Base-by-base conservation (phyloP, 192 early-diverging fungal genomes). In the Podila epigama region DNA sequence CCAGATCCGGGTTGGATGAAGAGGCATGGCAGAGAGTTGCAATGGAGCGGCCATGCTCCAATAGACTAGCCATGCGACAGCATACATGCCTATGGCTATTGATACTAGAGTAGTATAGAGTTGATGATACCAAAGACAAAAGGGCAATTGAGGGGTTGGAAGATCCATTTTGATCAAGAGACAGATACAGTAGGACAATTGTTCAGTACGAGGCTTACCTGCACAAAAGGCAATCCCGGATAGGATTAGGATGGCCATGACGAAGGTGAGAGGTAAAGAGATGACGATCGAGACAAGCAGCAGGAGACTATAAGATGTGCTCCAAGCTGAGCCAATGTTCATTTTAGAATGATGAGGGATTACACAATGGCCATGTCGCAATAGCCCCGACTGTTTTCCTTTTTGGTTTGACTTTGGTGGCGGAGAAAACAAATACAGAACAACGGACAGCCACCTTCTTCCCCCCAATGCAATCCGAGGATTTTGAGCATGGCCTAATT, bases 21-120 rank as follows among this genome's bases (percentile, higher is more conserved):
- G 50, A 18, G 66, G 66, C 28, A 77, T 31, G 2, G 20, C 40
- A 1, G 66, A 68, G 27, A 77, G 50, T 0, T 28, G 42, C 5
- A 53, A 42, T 1, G 66, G 60, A 2, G 54, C 66, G 27, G 73
- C 73, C 61, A 63, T 68, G 4, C 20, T 16, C 65, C 65, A 77
- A 28, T 68, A 77, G 8, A 77, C n/a, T 15, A 77, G n/a, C 73
- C 73, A 77, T 41, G 73, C 73, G 27, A 68, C 34, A 5, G 73
- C 68, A 22, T 77, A 77, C 22, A 66, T 64, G 39, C 68, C 44
- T 0, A 68, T 36, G 15, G 60, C 71, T 75, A 41, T 13, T 29
- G 11, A 44, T 41, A 22, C 22, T n/a, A n/a, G n/a, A n/a, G n/a
- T n/a, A n/a, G n/a, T 6, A 32, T 13, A 48, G 32, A 28, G 33